Evolutionary conservation across 2,329 filamentous ascomycete genomes (phyloP), one percentile per base, ranked within the genome.

Genomic region (Fonsecaea erecta): DNA sequence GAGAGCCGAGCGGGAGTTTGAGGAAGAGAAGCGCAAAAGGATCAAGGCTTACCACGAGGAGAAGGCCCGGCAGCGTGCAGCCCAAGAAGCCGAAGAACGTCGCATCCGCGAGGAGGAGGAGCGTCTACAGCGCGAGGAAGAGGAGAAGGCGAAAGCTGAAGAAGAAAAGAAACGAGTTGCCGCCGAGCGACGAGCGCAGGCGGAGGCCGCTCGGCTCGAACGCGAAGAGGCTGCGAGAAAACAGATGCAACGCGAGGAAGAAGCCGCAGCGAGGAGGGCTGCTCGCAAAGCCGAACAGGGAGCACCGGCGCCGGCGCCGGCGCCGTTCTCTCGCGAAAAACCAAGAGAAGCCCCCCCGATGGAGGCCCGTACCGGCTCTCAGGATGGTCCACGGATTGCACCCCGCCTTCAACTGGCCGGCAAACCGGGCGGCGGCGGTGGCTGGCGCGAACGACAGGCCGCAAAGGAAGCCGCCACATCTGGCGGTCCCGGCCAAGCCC

Each of bases 1-100:
- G 77, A 89, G 92, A 74, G 95, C 95, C 34, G 93, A 98, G 83
- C 88, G 90, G 70, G 95, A 99, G 77, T 86, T 98, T 64, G 91
- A 98, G 83, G 90, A 90, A 79, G 92, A 96, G 82, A 96, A 97
- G 79, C 86, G 89, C 43, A 86, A 88, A 70, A 91, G 95, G 74
- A 89, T 93, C 80, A 94, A 92, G 85, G 93, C 97, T 77, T 88
- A 91, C 74, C 89, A 91, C 73, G 94, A 97, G 75, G 87, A 88
- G 72, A 89, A 90, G 77, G 85, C 91, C 62, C 88, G 90, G 63
- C 93, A 97, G 85, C 92, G 88, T 82, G 85, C 87, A 63, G 92
- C 96, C 80, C 86, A 85, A 57, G 93, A 97, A 78, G 93, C 95
- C 78, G 88, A 88, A 75, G 93, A 97, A 81, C 87, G 88, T 62